These are phyloP conservation scores for Diaporthe sp. DNA, from an alignment of 2,329 filamentous ascomycete species.

Conservation along the genomic window DNA sequence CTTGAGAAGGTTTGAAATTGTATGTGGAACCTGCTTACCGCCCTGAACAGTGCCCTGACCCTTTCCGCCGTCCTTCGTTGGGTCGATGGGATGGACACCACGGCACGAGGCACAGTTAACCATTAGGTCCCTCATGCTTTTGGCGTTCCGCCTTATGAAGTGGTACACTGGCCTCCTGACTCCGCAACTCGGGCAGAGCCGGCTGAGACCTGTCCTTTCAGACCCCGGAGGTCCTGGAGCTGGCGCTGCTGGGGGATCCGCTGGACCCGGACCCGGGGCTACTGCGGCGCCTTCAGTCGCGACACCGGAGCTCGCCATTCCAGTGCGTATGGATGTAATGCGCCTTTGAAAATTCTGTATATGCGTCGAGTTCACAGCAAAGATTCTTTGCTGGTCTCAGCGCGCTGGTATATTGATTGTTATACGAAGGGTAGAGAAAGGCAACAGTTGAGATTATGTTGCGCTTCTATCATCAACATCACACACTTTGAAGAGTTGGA, in stretches of 20 bases:
- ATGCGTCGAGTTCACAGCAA: background rate
- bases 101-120: background rate
- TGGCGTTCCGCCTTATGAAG: background rate
- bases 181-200: background rate
- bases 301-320: background rate
- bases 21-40: background rate
- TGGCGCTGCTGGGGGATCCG: too few relatives aligned
- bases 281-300: too few relatives aligned
- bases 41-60: background rate
- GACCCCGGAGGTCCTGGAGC: too few relatives aligned
- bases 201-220: too few relatives aligned
- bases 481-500: background rate
- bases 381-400: background rate
- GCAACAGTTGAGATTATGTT: background rate
- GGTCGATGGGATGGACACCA: background rate
- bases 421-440: background rate
- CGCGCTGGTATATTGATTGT: background rate
- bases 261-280: too few relatives aligned
- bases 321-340: background rate
- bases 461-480: too few relatives aligned
- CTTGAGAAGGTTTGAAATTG: background rate
- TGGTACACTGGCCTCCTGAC: background rate
- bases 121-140: background rate
- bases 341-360: background rate
- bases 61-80: background rate